Evolutionary conservation across 2,329 filamentous ascomycete species (phyloP), one percentile per base, ranked within the genome.

Genomic region (Drechslerella dactyloides): DNA sequence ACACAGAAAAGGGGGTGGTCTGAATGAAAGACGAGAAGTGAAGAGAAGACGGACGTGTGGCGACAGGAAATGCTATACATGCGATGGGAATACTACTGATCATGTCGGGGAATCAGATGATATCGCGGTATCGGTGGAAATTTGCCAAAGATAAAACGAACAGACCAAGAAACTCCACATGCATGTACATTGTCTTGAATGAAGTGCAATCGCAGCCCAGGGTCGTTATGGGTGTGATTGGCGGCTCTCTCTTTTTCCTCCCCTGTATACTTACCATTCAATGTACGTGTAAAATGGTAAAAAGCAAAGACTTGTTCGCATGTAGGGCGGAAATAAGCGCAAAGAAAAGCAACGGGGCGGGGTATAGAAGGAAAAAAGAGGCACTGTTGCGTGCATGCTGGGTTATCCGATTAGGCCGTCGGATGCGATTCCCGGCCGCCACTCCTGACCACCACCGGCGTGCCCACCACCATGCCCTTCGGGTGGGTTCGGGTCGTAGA

Each of bases 401-500:
- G 37, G 5, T 42, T 15, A 48, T 17, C 44, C 44, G 19, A 48
- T 48, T 17, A 48, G 19, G 19, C 44, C 44, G 21, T 48, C 21
- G 4, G n/a, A 19, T 5, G n/a, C 5, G 44, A 48, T 19, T 19
- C 5, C n/a, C 19, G 44, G 44, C 17, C 19, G n/a, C 44, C 44
- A 48, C 15, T 15, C 7, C n/a, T n/a, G n/a, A n/a, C n/a, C n/a
- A n/a, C n/a, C n/a, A n/a, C n/a, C n/a, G n/a, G n/a, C n/a, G n/a
- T n/a, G n/a, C n/a, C n/a, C n/a, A n/a, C n/a, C n/a, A n/a, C n/a
- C n/a, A n/a, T n/a, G n/a, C n/a, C n/a, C n/a, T n/a, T n/a, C 11
- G 44, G 19, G 37, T 11, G 50, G 30, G 24, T 57, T 44, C 2
- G 62, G 62, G 30, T 57, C 55, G n/a, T 65, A 51, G 33, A 48